phyloP scores from a whole-genome alignment of 2,329 filamentous ascomycete species.

The Lasiodiplodia sp. region DNA sequence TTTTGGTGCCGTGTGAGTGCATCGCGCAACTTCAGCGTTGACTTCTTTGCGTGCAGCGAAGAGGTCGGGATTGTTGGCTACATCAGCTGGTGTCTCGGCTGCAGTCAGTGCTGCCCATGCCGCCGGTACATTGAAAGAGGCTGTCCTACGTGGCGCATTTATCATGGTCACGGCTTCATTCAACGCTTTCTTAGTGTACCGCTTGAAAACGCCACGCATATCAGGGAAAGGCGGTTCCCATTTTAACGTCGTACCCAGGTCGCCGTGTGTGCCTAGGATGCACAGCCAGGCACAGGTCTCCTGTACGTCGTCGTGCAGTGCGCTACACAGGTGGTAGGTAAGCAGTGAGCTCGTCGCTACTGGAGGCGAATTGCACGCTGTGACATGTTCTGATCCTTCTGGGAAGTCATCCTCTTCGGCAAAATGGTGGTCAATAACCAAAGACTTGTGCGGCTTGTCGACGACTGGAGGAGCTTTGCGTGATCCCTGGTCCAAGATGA shows the following conservation, averaged over 20 bases:
- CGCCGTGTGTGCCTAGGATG: constrained; percentile 70
- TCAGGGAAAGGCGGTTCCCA: constrained; percentile 73
- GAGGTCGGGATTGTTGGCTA: constrained; percentile 59
- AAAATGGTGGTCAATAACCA: constrained; percentile 73
- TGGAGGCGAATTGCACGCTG: constrained; percentile 69
- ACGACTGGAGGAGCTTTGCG: constrained; percentile 62
- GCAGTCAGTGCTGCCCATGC: constrained; percentile 67
- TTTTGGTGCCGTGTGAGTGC: constrained; percentile 67
- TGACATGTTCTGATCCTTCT: constrained; percentile 61
- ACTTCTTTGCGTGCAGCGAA: constrained; percentile 65
- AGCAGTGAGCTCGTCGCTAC: constrained; percentile 70
- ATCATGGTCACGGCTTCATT: constrained; percentile 70
- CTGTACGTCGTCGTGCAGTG: constrained; percentile 61
- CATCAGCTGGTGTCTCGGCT: constrained; percentile 59
- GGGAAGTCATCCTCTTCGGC: constrained; percentile 63
- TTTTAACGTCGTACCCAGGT: constrained; percentile 69
- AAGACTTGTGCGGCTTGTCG: constrained; percentile 54
- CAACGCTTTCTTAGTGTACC: constrained; percentile 66
- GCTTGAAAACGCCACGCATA: constrained; percentile 63
- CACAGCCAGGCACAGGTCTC: constrained; percentile 67
- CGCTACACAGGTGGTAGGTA: constrained; percentile 68
- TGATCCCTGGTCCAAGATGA: constrained; percentile 72
- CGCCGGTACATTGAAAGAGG: constrained; percentile 65
- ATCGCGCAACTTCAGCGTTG: constrained; percentile 66
- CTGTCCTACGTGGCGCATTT: constrained; percentile 70